Evolutionary conservation across 768 basidiomycete genomes (phyloP).

Genomic region (Xerocomellus intermedius): DNA sequence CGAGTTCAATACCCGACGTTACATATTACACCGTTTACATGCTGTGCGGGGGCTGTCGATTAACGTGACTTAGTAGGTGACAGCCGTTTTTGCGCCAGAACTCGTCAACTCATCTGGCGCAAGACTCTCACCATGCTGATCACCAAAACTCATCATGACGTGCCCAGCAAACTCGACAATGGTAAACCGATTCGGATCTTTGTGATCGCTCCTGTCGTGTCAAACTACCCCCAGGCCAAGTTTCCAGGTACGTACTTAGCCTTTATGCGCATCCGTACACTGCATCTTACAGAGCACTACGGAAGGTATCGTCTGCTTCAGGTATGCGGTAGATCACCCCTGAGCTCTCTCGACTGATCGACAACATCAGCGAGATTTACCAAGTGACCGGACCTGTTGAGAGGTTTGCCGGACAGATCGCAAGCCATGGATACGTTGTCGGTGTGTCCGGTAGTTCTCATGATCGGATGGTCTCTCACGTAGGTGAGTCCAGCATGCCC

Average conservation of each 20-base stretch:
- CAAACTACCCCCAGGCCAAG: slow-evolving; percentile 84
- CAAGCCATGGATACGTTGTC: slow-evolving; percentile 81
- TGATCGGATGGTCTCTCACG: neutral
- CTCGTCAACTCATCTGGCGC: neutral
- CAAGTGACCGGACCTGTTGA: slow-evolving; percentile 98
- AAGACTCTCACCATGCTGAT: slow-evolving; percentile 63
- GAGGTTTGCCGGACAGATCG: slow-evolving; percentile 84
- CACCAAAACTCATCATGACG: slow-evolving; percentile 72
- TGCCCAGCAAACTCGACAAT: slow-evolving; percentile 64
- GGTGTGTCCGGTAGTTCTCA: slow-evolving; percentile 43
- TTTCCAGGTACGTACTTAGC: slow-evolving; percentile 72
- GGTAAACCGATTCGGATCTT: slow-evolving; percentile 76
- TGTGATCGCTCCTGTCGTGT: slow-evolving; percentile 74
- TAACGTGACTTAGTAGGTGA: no score
- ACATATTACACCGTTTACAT: no score
- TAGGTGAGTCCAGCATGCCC: slow-evolving; percentile 58
- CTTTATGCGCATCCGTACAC: neutral
- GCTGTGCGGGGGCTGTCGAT: no score
- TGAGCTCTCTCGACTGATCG: neutral
- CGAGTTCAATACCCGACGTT: no score
- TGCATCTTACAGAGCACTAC: neutral
- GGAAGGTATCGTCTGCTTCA: slow-evolving; percentile 78
- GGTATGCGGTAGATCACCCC: slow-evolving; percentile 38
- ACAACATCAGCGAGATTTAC: slow-evolving; percentile 79
- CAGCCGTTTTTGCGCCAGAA: neutral